Base-by-base conservation (phyloP, 495 filamentous ascomycete species). In the Hypoxylon fragiforme region DNA sequence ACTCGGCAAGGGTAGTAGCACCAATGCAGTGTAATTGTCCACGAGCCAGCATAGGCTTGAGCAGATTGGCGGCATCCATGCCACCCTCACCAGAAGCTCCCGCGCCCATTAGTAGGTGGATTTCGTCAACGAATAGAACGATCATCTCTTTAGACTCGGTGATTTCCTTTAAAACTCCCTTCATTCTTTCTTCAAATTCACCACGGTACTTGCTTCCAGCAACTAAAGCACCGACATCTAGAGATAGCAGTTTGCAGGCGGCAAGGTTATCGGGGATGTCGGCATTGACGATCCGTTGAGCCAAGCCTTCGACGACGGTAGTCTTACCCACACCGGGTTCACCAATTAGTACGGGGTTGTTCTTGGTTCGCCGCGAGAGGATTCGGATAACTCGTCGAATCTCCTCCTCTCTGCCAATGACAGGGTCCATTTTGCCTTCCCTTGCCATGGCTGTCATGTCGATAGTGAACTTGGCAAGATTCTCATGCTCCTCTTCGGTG, bases 311-410 rank as follows among this genome's bases (percentile, higher is more conserved):
- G 22, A 97, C 92, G 43, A 98, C 91, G 2, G 94, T 97, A 9
- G 94, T 98, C 77, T 98, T 98, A 59, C 94, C 94, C 12, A 98
- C 94, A 85, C 94, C 94, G 7, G 94, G 94, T 69, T 97, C 94
- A 70, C 94, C 94, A 50, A 83, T 81, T 53, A 98, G 80, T 12
- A 97, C 94, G 2, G 94, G 94, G 67, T 98, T 98, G 77, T 98
- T 98, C 82, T 98, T 98, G 40, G 94, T 97, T 59, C 94, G 83
- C 58, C 94, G 81, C 9, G 90, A 94, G 18, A 98, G 80, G 44
- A 98, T 97, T 15, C 94, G 84, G 48, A 98, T 86, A 8, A 97
- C 94, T 52, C 94, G 84, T 59, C 94, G 79, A 60, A 97, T 97
- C 69, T 98, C 94, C 68, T 97, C 94, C 66, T 97, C 94, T 70